Evolutionary conservation across 163 green algal genomes (phyloP).

Genomic region (Smithsoniella earleae): DNA sequence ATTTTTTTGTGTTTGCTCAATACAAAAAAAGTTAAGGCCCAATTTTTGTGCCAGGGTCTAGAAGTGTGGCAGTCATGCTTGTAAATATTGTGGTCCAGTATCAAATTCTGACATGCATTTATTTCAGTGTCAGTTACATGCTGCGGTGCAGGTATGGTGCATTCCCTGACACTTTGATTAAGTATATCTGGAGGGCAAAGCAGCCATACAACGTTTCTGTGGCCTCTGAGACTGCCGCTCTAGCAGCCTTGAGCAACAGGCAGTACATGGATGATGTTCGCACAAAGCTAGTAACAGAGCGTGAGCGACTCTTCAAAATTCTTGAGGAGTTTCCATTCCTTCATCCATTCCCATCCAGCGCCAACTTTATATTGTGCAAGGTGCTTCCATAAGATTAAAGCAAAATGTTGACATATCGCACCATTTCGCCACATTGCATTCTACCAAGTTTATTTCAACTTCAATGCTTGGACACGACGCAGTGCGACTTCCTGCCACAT

Average conservation of each 20-base stretch:
- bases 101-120: background rate
- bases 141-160: conserved; percentile 71
- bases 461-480: too few relatives aligned
- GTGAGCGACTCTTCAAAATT: conserved; percentile 52
- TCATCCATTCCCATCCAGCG: conserved; percentile 76
- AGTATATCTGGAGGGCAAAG: conserved; percentile 94
- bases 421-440: too few relatives aligned
- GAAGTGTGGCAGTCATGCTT: background rate
- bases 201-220: conserved; percentile 99
- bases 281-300: conserved; percentile 66
- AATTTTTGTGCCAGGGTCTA: too few relatives aligned
- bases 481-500: too few relatives aligned
- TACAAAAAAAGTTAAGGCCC: background rate
- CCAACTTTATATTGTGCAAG: conserved; percentile 96
- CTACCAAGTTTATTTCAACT: too few relatives aligned
- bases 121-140: too few relatives aligned
- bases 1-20: background rate
- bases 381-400: too few relatives aligned
- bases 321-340: conserved; percentile 72
- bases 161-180: conserved; percentile 72
- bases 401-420: too few relatives aligned
- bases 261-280: conserved; percentile 65
- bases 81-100: background rate
- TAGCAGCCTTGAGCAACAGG: conserved; percentile 76
- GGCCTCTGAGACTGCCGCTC: conserved; percentile 80